These are phyloP conservation scores for Leccinum barrowsii DNA, from an alignment of 768 basidiomycete genomes.

Conservation along the genomic window DNA sequence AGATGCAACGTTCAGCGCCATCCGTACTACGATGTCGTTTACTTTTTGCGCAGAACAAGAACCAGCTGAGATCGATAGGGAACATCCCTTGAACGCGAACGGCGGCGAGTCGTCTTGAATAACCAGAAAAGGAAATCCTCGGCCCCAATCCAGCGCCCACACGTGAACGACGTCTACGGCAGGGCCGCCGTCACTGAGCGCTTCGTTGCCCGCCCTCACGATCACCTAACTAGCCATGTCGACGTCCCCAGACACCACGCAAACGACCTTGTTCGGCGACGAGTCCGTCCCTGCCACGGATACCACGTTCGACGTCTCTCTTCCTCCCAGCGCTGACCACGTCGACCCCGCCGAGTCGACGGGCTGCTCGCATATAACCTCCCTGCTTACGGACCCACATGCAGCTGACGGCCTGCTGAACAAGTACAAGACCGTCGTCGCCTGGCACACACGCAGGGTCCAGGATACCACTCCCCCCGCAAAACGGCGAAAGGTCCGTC, in stretches of 20 bases:
- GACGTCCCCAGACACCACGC: conserved; percentile 28
- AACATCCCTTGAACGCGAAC: not conserved
- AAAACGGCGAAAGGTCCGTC: conserved; percentile 65
- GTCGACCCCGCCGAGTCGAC: conserved; percentile 6
- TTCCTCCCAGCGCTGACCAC: conserved; percentile 11
- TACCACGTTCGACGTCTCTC: conserved; percentile 7
- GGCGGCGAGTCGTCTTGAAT: no score
- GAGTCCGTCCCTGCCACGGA: conserved; percentile 15
- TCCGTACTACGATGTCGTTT: not conserved
- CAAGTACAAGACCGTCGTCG: conserved; percentile 52
- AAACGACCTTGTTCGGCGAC: conserved; percentile 29
- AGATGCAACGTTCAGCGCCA: conserved; percentile 20
- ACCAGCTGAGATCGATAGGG: not conserved
- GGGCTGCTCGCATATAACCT: conserved; percentile 41
- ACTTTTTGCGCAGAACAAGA: not conserved
- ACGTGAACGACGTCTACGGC: not conserved
- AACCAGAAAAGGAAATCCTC: conserved; percentile 14
- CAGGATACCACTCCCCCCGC: conserved; percentile 46
- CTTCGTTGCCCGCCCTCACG: not conserved
- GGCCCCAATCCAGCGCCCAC: not conserved
- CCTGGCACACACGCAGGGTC: conserved; percentile 49
- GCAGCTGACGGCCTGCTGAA: conserved; percentile 31
- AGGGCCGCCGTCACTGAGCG: not conserved
- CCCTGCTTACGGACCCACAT: conserved; percentile 34
- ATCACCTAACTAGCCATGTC: conserved; percentile 21